Conservation (phyloP, 768 basidiomycete species). For the Panaeolus papilionaceus region DNA sequence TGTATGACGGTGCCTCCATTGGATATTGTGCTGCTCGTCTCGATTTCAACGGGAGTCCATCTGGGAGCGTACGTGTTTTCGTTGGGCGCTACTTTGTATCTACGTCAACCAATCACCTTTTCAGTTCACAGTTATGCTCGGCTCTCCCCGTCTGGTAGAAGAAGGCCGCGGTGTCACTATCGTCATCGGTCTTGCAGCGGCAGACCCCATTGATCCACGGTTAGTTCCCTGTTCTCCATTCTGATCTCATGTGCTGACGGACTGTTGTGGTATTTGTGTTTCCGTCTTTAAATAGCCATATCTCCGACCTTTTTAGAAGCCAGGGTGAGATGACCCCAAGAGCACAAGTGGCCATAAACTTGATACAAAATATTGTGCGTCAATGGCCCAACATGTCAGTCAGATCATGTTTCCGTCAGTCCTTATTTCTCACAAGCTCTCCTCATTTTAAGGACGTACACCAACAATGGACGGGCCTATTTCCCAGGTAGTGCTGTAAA, state of each 20-base stretch:
- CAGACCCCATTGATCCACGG: slow-evolving; percentile 38
- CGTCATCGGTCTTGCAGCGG: background rate
- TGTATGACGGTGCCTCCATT: slow-evolving; percentile 54
- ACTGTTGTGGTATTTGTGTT: background rate
- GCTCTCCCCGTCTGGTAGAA: background rate
- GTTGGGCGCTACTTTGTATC: background rate
- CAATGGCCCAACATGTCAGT: slow-evolving; percentile 53
- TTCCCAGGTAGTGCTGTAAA: slow-evolving; percentile 33
- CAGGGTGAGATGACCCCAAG: slow-evolving; percentile 26
- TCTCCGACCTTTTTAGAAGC: slow-evolving; percentile 30
- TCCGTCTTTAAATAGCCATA: slow-evolving; percentile 29
- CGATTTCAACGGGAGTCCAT: background rate
- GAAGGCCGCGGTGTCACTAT: background rate
- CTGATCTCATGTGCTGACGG: background rate
- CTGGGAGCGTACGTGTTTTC: background rate
- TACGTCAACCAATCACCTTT: background rate
- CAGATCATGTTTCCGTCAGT: background rate
- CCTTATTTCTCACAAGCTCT: background rate
- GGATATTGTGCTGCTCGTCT: slow-evolving; percentile 35
- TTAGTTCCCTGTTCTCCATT: background rate
- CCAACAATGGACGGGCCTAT: slow-evolving; percentile 53
- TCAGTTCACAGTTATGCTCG: background rate
- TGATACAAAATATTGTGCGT: slow-evolving; percentile 55
- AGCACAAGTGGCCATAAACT: slow-evolving; percentile 46
- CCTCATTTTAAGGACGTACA: slow-evolving; percentile 40